These are phyloP conservation scores for Withania somnifera DNA, from an alignment of 305 asterid genomes.

Conservation along the genomic window DNA sequence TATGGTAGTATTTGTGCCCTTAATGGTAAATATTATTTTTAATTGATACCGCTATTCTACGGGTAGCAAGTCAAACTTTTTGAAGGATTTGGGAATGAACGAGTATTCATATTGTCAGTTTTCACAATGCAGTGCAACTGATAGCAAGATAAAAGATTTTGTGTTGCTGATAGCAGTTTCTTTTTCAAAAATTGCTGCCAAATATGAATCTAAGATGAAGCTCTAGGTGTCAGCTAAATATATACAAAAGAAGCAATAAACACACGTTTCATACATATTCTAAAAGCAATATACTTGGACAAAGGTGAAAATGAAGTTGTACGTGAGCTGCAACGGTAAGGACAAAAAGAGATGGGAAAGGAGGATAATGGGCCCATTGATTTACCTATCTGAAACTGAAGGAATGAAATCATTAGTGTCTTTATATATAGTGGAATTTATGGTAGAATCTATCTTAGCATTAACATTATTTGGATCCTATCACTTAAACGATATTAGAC, in stretches of 20 bases:
- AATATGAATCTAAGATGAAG: neutral
- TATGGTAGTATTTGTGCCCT: too few relatives aligned
- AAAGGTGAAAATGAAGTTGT: neutral
- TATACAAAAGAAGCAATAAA: neutral
- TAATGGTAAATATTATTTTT: too few relatives aligned
- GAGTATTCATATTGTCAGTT: neutral
- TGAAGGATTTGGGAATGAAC: neutral
- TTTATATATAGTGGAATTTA: too few relatives aligned
- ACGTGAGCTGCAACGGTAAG: neutral
- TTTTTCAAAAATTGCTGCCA: neutral
- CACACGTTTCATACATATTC: neutral
- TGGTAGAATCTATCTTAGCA: too few relatives aligned
- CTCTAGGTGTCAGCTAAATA: neutral
- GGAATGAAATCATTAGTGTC: too few relatives aligned
- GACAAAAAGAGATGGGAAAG: neutral
- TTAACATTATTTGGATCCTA: too few relatives aligned
- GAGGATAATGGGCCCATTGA: too few relatives aligned
- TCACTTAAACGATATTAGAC: too few relatives aligned
- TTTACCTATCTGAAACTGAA: too few relatives aligned
- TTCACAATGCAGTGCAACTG: neutral
- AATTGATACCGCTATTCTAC: too few relatives aligned
- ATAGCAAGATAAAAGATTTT: neutral
- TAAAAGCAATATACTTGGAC: neutral
- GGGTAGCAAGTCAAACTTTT: neutral
- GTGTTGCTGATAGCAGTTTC: neutral